These are phyloP conservation scores for Stramenopiles sp. DNA, from an alignment of 352 stramenopile genomes.

Conservation along the genomic window DNA sequence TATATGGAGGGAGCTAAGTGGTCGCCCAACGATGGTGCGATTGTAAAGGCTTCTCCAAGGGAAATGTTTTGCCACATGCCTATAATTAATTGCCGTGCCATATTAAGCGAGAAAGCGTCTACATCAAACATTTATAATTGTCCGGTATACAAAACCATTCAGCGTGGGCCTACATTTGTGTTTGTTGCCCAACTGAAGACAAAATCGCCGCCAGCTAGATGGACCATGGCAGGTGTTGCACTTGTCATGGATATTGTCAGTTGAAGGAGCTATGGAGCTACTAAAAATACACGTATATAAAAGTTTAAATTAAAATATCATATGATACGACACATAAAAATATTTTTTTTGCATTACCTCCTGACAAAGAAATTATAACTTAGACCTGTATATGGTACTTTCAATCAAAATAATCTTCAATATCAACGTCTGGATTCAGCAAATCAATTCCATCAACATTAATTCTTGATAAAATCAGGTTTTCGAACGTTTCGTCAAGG, in stretches of 20 bases:
- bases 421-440: slow-evolving; percentile 26
- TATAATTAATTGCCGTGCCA: slow-evolving; percentile 89
- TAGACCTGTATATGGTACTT: background rate
- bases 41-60: slow-evolving; percentile 83
- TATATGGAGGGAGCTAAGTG: slow-evolving; percentile 85
- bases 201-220: slow-evolving; percentile 71
- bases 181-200: slow-evolving; percentile 94
- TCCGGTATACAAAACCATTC: slow-evolving; percentile 90
- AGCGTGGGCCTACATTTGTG: slow-evolving; percentile 81
- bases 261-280: background rate
- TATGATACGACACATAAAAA: too few species aligned
- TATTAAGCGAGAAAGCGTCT: slow-evolving; percentile 70
- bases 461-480: slow-evolving; percentile 30
- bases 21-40: slow-evolving; percentile 63
- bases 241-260: slow-evolving; percentile 71
- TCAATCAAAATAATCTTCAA: slow-evolving; percentile 33
- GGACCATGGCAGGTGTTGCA: slow-evolving; percentile 80
- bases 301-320: too few species aligned
- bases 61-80: slow-evolving; percentile 95
- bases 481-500: slow-evolving; percentile 32
- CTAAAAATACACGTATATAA: background rate
- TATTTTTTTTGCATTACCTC: too few species aligned
- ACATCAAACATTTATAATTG: slow-evolving; percentile 78
- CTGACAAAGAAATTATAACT: background rate
- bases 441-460: slow-evolving; percentile 24